Percentiles rank a stretch among this genome's conserved stretches.
Conservation (phyloP, 202 grass and related monocot genomes). For the Elaeis oleifera region DNA sequence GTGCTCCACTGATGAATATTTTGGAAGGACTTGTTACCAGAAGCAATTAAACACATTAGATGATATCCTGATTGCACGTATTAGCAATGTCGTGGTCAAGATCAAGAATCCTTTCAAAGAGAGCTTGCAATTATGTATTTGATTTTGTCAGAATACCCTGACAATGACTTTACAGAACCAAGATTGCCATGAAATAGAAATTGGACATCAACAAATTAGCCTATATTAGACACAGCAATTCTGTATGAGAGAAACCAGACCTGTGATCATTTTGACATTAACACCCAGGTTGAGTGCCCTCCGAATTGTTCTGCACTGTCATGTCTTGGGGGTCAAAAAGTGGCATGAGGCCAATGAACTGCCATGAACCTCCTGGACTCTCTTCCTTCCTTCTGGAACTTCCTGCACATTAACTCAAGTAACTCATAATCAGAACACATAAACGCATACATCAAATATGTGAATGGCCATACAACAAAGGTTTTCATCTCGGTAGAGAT, state of each 20-base stretch:
- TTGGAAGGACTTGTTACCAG: no score
- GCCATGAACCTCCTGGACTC: conserved; percentile 56
- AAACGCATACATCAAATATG: no score
- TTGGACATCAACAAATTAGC: not conserved
- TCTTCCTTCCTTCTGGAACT: conserved; percentile 85
- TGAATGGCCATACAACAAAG: no score
- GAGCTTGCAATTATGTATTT: no score
- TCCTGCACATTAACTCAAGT: conserved; percentile 41
- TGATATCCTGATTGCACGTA: no score
- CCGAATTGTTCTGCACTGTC: conserved; percentile 93
- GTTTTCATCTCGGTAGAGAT: no score
- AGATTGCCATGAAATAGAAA: not conserved
- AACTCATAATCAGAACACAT: not conserved
- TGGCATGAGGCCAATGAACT: conserved; percentile 72
- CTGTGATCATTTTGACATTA: conserved; percentile 97
- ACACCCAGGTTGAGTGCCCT: conserved; percentile 86
- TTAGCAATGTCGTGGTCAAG: no score
- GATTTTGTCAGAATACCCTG: no score
- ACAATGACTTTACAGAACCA: no score
- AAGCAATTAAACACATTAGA: no score
- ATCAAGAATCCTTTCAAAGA: no score
- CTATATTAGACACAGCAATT: not conserved
- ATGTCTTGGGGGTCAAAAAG: conserved; percentile 96
- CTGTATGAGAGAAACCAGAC: conserved; percentile 16
- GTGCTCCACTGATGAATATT: no score